These are phyloP conservation scores for Solanum microdontum DNA, from an alignment of 257 asterid genomes.

Conservation along the genomic window DNA sequence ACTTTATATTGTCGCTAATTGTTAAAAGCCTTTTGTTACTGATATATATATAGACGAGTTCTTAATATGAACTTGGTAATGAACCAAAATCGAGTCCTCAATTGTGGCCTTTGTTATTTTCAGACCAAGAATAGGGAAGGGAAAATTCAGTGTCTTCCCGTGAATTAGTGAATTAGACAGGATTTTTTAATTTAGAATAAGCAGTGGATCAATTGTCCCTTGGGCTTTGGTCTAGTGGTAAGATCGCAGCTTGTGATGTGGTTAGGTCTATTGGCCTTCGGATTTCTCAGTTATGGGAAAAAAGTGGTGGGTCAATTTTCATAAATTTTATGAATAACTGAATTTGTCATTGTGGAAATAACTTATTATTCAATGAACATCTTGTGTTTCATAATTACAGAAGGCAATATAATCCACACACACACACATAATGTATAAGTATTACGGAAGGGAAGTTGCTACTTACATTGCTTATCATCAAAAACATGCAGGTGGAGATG, in stretches of 20 bases:
- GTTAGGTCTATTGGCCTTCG: not conserved
- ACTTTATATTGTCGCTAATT: not conserved
- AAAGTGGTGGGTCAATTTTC: not conserved
- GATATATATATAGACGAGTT: not conserved
- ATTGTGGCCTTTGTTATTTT: not conserved
- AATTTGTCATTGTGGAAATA: not conserved
- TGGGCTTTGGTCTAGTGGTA: not conserved
- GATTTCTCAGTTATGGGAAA: not conserved
- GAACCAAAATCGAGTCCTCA: not conserved
- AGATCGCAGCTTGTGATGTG: not conserved
- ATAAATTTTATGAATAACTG: not conserved
- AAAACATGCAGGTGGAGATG: conserved; percentile 25
- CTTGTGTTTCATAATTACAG: not conserved
- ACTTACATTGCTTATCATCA: not conserved
- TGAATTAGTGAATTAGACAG: not conserved
- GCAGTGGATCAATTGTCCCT: not conserved
- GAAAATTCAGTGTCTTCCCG: not conserved
- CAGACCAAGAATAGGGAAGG: not conserved
- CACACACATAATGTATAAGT: not conserved
- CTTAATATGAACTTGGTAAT: not conserved
- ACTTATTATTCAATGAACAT: not conserved
- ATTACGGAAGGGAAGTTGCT: not conserved
- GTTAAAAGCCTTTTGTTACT: not conserved
- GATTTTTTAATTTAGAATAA: not conserved
- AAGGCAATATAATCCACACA: not conserved